Evolutionary conservation across 2,329 filamentous ascomycete species (phyloP).

Genomic region (Didymella lethalis): DNA sequence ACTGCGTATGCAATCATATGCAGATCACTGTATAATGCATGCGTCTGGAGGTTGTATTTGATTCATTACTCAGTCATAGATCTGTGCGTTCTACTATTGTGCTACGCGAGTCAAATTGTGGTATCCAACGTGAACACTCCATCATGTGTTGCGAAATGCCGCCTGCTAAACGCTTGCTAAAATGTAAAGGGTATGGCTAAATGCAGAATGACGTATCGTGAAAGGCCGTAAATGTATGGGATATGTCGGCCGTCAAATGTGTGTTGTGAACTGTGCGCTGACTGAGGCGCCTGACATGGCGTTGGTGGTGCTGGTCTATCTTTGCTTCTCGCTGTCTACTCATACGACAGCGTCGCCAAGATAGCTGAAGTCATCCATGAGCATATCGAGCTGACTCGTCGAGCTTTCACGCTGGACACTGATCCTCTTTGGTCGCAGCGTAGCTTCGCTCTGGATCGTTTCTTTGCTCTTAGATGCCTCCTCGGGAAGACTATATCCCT

Average conservation of each 20-base stretch:
- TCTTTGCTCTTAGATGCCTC: constrained; percentile 37
- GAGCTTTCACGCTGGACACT: constrained; percentile 33
- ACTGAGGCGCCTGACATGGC: background rate
- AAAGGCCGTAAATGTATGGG: background rate
- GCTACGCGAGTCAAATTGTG: background rate
- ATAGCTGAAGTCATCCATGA: constrained; percentile 48
- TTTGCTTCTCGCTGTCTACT: background rate
- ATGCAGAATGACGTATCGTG: background rate
- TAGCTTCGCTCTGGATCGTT: constrained; percentile 36
- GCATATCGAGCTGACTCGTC: constrained; percentile 33
- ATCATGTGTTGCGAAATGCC: background rate
- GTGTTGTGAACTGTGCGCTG: constrained; percentile 5
- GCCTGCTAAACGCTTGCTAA: constrained; percentile 4
- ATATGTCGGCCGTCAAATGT: constrained; percentile 8
- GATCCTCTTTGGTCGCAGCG: constrained; percentile 21
- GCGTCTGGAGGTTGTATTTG: background rate
- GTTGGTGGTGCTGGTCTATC: background rate
- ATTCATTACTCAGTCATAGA: background rate
- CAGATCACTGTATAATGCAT: too few relatives aligned
- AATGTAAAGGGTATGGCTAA: background rate
- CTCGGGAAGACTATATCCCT: constrained; percentile 45
- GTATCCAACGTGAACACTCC: constrained; percentile 14
- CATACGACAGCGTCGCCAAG: constrained; percentile 43
- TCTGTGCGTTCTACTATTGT: background rate
- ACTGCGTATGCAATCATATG: too few relatives aligned